Conservation (phyloP, 2,329 filamentous ascomycete species). For the Teratosphaeria viscida region DNA sequence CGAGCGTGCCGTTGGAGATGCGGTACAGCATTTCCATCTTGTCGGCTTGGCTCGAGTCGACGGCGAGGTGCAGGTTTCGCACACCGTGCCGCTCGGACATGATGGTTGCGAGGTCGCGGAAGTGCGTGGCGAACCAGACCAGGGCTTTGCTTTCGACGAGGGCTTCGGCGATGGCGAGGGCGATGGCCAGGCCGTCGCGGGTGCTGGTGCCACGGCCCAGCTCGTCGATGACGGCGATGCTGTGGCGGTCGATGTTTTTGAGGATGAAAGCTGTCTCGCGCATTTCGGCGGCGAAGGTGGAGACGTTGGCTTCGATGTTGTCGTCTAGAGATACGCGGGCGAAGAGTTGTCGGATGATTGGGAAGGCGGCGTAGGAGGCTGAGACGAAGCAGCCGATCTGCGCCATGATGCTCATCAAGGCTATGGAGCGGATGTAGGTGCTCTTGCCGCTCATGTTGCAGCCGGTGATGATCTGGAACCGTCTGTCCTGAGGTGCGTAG, state of each 20-base stretch:
- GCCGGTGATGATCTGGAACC: slow-evolving; percentile 89
- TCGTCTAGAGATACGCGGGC: slow-evolving; percentile 80
- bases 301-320: slow-evolving; percentile 79
- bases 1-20: slow-evolving; percentile 59
- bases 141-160: slow-evolving; percentile 66
- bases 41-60: slow-evolving; percentile 46
- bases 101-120: slow-evolving; percentile 68
- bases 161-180: slow-evolving; percentile 80
- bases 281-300: slow-evolving; percentile 92
- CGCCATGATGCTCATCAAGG: slow-evolving; percentile 82
- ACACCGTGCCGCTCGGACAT: slow-evolving; percentile 67
- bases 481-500: slow-evolving; percentile 66
- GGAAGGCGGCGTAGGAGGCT: slow-evolving; percentile 69
- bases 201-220: slow-evolving; percentile 85
- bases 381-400: slow-evolving; percentile 89
- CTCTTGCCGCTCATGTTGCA: slow-evolving; percentile 98
- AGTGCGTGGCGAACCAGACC: slow-evolving; percentile 93
- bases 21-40: slow-evolving; percentile 84
- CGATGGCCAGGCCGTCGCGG: slow-evolving; percentile 77
- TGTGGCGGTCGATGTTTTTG: slow-evolving; percentile 61
- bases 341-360: slow-evolving; percentile 74
- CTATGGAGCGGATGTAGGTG: slow-evolving; percentile 81
- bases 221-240: slow-evolving; percentile 70
- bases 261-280: slow-evolving; percentile 90
- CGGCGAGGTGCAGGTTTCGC: slow-evolving; percentile 69